These are phyloP conservation scores for Backusella tuberculispora DNA, from an alignment of 192 early-diverging fungal genomes.

Conservation along the genomic window DNA sequence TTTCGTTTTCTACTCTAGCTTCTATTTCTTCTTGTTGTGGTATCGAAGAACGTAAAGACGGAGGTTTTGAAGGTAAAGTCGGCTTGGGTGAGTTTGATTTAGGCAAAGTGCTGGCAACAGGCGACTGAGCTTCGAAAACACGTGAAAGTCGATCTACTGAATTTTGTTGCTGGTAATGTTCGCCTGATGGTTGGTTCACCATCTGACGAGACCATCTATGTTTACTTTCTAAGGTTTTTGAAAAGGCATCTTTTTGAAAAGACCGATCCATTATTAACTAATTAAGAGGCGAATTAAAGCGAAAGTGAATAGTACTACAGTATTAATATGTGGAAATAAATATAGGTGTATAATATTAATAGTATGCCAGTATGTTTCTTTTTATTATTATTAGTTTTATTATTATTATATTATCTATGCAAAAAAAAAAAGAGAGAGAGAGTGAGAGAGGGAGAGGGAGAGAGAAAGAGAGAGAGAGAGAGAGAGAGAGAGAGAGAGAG, in stretches of 20 bases:
- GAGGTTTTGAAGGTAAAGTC: conserved; percentile 29
- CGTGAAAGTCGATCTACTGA: conserved; percentile 32
- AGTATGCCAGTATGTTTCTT: neutral
- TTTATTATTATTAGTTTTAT: neutral
- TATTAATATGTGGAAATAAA: neutral
- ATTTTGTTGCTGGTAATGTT: conserved; percentile 4
- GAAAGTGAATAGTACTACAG: neutral
- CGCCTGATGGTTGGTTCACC: neutral
- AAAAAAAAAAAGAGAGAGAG: neutral
- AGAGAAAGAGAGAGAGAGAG: neutral
- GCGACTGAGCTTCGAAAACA: conserved; percentile 24
- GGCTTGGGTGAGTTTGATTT: conserved; percentile 22
- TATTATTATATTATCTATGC: neutral
- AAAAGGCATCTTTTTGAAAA: conserved; percentile 26
- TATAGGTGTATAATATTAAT: too few relatives aligned
- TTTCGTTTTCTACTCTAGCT: neutral
- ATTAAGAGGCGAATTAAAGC: conserved; percentile 9
- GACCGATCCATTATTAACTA: conserved; percentile 18
- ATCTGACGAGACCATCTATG: conserved; percentile 18
- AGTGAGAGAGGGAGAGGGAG: neutral
- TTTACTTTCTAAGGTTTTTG: conserved; percentile 23
- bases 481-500: too few relatives aligned
- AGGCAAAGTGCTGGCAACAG: neutral
- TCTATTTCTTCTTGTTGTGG: neutral
- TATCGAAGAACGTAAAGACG: conserved; percentile 11